Base-by-base conservation (phyloP, 805 yeast genomes). In the Candida odintsovae region DNA sequence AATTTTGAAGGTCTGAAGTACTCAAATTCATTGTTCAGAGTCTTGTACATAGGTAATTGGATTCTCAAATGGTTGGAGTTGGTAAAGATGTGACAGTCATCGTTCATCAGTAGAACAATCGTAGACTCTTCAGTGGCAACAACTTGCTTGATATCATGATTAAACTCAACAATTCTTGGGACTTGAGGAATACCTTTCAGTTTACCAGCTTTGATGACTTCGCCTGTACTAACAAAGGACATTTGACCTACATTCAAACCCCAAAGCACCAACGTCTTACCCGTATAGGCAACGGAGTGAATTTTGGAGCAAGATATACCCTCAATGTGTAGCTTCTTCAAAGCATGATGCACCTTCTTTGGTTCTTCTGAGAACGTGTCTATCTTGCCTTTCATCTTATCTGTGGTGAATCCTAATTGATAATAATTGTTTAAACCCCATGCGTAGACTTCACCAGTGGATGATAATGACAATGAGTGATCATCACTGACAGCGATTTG, bases 221-320 rank as follows among this genome's bases (percentile, higher is more conserved):
- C 64, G 11, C 66, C 61, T 2, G 65, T 47, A 16, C 66, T 48
- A 6, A 68, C 55, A 42, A 76, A 68, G 3, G 92, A 92, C 82
- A 88, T 78, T 61, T 88, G 96, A 0, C 96, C 96, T 31, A 79
- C 66, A 58, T 88, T 86, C 33, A 83, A 65, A 2, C 96, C 96
- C 95, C 96, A 88, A 35, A 78, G 63, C 49, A 67, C 76, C n/a
- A 57, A 49, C 10, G 75, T 76, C 38, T 67, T 60, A 7, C 66
- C 68, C 0, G 81, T 67, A 50, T 71, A 83, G 0, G 77, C 86
- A 18, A 82, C 72, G 4, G 92, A 79, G 59, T 87, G 95, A 12
- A 83, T 71, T 41, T 75, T 79, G 3, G 95, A 86, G 18, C 85
- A 81, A 1, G 82, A 41, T 44, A 62, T 38, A n/a, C 64, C 67